Percentiles rank a stretch among this genome's conserved stretches.
phyloP scores from a whole-genome alignment of 2,329 filamentous ascomycete species.

The Keithomyces neogunnii region DNA sequence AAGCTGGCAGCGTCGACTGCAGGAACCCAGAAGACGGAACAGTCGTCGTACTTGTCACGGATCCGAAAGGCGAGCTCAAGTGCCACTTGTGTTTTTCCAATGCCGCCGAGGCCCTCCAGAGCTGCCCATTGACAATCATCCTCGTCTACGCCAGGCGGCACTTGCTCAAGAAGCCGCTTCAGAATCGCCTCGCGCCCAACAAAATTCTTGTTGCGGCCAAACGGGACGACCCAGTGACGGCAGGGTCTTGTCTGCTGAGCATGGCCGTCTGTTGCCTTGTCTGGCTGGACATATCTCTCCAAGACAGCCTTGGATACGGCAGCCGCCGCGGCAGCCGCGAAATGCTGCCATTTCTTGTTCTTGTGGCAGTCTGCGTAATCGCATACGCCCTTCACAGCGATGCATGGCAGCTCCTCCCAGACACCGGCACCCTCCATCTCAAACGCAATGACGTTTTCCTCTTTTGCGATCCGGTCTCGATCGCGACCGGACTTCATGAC shows the following conservation, averaged over 20 bases:
- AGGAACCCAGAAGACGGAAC: slow-evolving; percentile 33
- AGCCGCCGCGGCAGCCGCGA: neutral
- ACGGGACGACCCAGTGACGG: slow-evolving; percentile 1
- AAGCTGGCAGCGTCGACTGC: slow-evolving; percentile 19
- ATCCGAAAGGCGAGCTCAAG: slow-evolving; percentile 16
- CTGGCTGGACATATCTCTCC: neutral
- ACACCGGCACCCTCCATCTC: neutral
- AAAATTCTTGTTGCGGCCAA: slow-evolving; percentile 15
- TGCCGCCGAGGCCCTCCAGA: slow-evolving; percentile 21
- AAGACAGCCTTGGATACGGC: neutral
- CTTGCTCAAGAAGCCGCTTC: slow-evolving; percentile 7
- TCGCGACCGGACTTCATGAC: neutral
- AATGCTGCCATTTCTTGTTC: neutral
- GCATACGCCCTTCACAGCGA: neutral
- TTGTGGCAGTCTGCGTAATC: neutral
- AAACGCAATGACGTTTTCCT: neutral
- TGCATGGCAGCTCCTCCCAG: neutral
- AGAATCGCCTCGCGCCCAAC: slow-evolving; percentile 13
- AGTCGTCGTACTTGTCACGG: slow-evolving; percentile 15
- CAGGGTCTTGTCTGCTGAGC: too few relatives aligned
- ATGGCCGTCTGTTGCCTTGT: too few relatives aligned
- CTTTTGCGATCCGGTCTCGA: neutral
- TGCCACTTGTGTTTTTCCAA: slow-evolving; percentile 22
- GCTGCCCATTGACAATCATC: slow-evolving; percentile 17
- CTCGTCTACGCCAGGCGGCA: slow-evolving; percentile 3